phyloP scores from a whole-genome alignment of 148 eudicot genomes.

The Vaccinium vitisidaea region DNA sequence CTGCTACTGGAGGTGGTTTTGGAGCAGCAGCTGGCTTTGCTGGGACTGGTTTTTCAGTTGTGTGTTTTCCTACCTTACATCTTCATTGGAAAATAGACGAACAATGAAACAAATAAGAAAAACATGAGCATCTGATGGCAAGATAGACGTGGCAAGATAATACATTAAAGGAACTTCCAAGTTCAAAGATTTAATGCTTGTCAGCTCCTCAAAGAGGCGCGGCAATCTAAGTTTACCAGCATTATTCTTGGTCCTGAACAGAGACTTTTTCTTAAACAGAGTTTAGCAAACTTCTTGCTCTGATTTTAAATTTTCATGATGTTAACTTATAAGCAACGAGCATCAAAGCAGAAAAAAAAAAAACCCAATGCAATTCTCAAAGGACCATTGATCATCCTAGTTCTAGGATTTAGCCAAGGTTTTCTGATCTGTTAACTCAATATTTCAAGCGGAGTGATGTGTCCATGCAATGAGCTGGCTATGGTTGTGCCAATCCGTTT shows the following conservation, averaged over 20 bases:
- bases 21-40: constrained; percentile 43
- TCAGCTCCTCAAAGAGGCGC: background rate
- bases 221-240: background rate
- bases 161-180: background rate
- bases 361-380: background rate
- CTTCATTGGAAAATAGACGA: constrained; percentile 32
- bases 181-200: background rate
- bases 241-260: background rate
- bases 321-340: background rate
- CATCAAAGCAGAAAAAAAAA: background rate
- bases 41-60: constrained; percentile 80
- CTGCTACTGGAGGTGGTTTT: constrained; percentile 34
- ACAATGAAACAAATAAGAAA: constrained; percentile 8
- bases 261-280: background rate
- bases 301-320: background rate
- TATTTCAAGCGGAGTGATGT: background rate
- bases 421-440: background rate
- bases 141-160: background rate
- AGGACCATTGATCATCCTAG: background rate
- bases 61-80: constrained; percentile 86
- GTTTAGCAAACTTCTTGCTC: background rate
- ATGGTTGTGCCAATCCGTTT: background rate
- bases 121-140: background rate
- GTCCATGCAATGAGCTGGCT: background rate
- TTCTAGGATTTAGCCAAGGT: background rate